Percentiles rank a stretch among this genome's conserved stretches.
Evolutionary conservation across 345 rosid genomes (phyloP).

Genomic region (Eucalyptus pauciflora): DNA sequence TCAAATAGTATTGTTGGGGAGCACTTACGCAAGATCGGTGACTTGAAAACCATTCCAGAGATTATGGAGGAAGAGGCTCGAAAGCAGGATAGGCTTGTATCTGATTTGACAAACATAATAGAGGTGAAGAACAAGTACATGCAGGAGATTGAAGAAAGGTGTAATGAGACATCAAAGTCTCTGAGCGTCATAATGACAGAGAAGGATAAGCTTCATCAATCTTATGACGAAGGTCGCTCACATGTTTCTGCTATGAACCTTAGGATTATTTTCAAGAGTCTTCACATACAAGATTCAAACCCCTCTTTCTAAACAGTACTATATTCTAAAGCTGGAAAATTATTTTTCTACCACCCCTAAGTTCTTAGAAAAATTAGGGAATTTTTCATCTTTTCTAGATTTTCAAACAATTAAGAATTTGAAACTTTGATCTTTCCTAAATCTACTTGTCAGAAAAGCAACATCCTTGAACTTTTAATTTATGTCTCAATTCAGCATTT

Average conservation of each 20-base stretch:
- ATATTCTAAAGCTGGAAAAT: not conserved
- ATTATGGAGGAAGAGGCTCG: slow-evolving; percentile 82
- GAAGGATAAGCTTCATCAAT: slow-evolving; percentile 69
- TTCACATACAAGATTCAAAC: not conserved
- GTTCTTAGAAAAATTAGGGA: not conserved
- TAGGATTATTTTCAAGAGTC: not conserved
- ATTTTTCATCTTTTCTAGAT: not conserved
- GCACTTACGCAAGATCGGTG: slow-evolving; percentile 59
- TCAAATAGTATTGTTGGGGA: slow-evolving; percentile 59
- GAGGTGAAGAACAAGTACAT: slow-evolving; percentile 43
- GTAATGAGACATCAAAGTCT: slow-evolving; percentile 33
- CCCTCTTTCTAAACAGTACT: not conserved
- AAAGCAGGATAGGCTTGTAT: slow-evolving; percentile 61
- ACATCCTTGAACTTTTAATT: not conserved
- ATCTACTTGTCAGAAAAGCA: not conserved
- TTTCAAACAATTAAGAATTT: not conserved
- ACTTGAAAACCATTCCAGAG: slow-evolving; percentile 65
- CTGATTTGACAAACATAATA: slow-evolving; percentile 35
- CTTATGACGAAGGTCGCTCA: slow-evolving; percentile 65
- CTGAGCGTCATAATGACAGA: slow-evolving; percentile 44
- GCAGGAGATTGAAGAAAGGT: slow-evolving; percentile 42
- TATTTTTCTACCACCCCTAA: not conserved
- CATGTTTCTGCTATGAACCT: not conserved
- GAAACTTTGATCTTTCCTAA: not conserved
- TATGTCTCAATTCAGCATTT: not conserved